These are phyloP conservation scores for Cryptosporidium muris DNA, from an alignment of 169 alveolate genomes.

Conservation along the genomic window DNA sequence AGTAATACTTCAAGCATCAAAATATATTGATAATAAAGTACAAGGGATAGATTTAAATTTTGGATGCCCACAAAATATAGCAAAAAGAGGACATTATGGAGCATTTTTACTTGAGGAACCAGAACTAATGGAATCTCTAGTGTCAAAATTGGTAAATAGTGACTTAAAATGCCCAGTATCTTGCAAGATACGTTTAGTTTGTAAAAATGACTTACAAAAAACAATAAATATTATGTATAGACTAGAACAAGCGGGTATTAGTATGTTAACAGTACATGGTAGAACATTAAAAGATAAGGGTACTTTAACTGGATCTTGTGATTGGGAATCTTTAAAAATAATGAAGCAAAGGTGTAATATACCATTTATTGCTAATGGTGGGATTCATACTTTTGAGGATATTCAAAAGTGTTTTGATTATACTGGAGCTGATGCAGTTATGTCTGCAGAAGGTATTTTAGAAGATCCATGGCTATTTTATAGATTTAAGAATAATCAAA, in stretches of 20 bases:
- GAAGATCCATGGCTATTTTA: slow-evolving; percentile 88
- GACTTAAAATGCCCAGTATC: slow-evolving; percentile 85
- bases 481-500: slow-evolving; percentile 42
- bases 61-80: slow-evolving; percentile 94
- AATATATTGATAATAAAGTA: slow-evolving; percentile 85
- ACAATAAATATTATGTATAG: slow-evolving; percentile 87
- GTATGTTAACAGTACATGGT: slow-evolving; percentile 85
- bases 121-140: slow-evolving; percentile 79
- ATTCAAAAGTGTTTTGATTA: slow-evolving; percentile 84
- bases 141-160: slow-evolving; percentile 79
- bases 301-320: slow-evolving; percentile 89
- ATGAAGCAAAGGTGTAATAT: slow-evolving; percentile 84
- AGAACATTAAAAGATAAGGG: slow-evolving; percentile 84
- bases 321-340: slow-evolving; percentile 90
- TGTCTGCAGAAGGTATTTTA: slow-evolving; percentile 90
- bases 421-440: slow-evolving; percentile 92
- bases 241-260: slow-evolving; percentile 86
- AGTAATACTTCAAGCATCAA: slow-evolving; percentile 82
- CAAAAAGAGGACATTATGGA: slow-evolving; percentile 92
- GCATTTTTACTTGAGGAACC: slow-evolving; percentile 89
- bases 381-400: slow-evolving; percentile 87
- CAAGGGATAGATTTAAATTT: slow-evolving; percentile 91
- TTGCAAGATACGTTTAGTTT: slow-evolving; percentile 89
- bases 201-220: slow-evolving; percentile 79
- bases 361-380: slow-evolving; percentile 95